Evolutionary conservation across 2,329 filamentous ascomycete genomes (phyloP), one percentile per base, ranked within the genome.

Genomic region (Clonostachys rosea): DNA sequence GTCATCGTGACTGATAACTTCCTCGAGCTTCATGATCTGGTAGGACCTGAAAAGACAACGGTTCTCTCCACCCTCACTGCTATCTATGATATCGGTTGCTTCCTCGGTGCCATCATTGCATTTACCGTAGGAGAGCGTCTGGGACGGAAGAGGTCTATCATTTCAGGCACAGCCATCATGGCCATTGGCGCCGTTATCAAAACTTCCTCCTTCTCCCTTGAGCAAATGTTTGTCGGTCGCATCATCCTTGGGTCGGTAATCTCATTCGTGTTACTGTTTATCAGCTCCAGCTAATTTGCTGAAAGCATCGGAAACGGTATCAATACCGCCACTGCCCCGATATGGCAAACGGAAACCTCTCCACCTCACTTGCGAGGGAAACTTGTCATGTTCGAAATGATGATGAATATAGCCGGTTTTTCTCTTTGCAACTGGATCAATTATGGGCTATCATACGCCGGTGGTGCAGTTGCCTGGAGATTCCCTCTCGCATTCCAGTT

Each of bases 11-110:
- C 60, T 34, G 56, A 60, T 33, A 51, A 55, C 48, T 61, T 61
- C 42, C 57, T 59, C 42, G 52, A 53, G 47, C 55, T 53, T 20
- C 43, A 56, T 8, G 56, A 70, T 42, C 63, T 78, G 1, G 61
- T 58, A 18, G 67, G 68, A 66, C 17, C 57, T 58, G 9, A 59
- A 57, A 18, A 65, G 57, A 45, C 66, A 60, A 20, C 56, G 6
- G 40, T 51, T 33, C 45, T 47, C 5, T 55, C 61, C 8, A 46
- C 50, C 6, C 44, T 61, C 13, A 61, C 60, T 2, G 58, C 58
- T 14, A 52, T 60, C 10, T 60, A 60, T 39, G 57, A 60, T 40
- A 55, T 60, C 18, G 58, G 58, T 7, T 60, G 58, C 47, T 60
- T 60, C 43, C 33, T 63, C 13, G 59, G 60, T 3, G 60, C 59